A percentile compares a stretch with the other conserved stretches of the same genome.
Conservation (phyloP, 2,329 filamentous ascomycete species). For the Exophiala viscosa region DNA sequence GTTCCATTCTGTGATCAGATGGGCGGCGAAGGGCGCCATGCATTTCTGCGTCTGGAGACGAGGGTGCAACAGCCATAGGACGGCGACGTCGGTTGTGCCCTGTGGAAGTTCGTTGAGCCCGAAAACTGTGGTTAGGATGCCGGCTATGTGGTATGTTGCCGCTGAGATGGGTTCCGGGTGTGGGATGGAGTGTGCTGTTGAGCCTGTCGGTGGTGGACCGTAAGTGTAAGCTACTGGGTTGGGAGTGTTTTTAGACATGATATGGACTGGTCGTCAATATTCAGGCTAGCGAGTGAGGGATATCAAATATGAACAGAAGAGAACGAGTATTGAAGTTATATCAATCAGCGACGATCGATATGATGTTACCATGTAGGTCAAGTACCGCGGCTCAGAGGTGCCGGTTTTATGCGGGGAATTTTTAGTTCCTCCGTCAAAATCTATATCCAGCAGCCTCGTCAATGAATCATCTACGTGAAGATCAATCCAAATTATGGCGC, state of each 20-base stretch:
- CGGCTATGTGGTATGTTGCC: conserved; percentile 65
- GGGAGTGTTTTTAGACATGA: conserved; percentile 8
- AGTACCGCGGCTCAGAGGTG: too few species aligned
- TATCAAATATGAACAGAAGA: too few species aligned
- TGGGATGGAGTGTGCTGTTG: conserved; percentile 25
- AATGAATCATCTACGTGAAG: too few species aligned
- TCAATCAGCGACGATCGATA: too few species aligned
- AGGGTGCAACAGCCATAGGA: conserved; percentile 89
- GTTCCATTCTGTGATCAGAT: conserved; percentile 67
- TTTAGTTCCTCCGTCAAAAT: too few species aligned
- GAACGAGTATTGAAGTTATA: too few species aligned
- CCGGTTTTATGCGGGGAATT: too few species aligned
- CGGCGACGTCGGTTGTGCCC: conserved; percentile 58
- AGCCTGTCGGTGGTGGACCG: conserved; percentile 16
- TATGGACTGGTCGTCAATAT: background rate
- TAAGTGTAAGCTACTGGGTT: conserved; percentile 29
- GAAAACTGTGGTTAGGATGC: conserved; percentile 74
- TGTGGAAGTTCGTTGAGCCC: conserved; percentile 71
- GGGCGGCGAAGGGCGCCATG: conserved; percentile 73
- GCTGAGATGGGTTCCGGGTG: conserved; percentile 25
- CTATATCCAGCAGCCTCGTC: too few species aligned
- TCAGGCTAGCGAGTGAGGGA: too few species aligned
- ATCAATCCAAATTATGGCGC: too few species aligned
- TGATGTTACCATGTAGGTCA: too few species aligned
- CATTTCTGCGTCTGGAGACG: conserved; percentile 65